Evolutionary conservation across 192 early-diverging fungal species (phyloP).

Genomic region (Endogone sp.): DNA sequence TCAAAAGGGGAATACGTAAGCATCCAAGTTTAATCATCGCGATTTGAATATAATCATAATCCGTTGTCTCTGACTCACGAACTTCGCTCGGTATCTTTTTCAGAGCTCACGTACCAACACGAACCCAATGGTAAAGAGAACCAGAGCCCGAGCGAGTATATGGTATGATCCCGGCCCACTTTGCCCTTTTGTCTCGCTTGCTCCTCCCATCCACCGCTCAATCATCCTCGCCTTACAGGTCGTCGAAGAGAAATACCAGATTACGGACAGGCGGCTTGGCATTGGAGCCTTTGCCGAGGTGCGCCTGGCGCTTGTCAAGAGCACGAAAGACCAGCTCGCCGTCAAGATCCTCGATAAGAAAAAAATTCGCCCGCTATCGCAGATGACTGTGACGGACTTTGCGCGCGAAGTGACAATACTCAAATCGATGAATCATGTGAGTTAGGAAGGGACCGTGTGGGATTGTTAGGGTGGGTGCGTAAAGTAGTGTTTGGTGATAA

Average conservation of each 20-base stretch:
- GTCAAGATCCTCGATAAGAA: slow-evolving; percentile 85
- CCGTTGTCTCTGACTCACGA: too few relatives aligned
- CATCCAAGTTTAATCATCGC: too few relatives aligned
- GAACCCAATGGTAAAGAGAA: background rate
- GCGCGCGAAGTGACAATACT: slow-evolving; percentile 73
- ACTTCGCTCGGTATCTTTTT: too few relatives aligned
- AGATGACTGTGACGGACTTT: slow-evolving; percentile 72
- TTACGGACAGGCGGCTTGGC: slow-evolving; percentile 35
- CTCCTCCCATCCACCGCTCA: too few relatives aligned
- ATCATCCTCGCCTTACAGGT: too few relatives aligned
- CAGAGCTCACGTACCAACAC: background rate
- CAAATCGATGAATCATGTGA: slow-evolving; percentile 60
- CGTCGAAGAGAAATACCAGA: slow-evolving; percentile 15
- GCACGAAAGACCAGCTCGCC: slow-evolving; percentile 64
- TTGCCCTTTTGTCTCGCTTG: too few relatives aligned
- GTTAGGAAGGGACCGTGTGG: background rate
- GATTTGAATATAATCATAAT: too few relatives aligned
- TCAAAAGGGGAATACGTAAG: background rate
- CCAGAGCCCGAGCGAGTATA: background rate
- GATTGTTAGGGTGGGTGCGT: too few relatives aligned
- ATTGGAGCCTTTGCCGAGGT: slow-evolving; percentile 81
- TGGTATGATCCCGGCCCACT: background rate
- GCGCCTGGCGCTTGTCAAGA: slow-evolving; percentile 57
- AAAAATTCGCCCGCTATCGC: slow-evolving; percentile 57
- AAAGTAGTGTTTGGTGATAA: too few relatives aligned